Evolutionary conservation across 2,329 filamentous ascomycete genomes (phyloP), one percentile per base, ranked within the genome.

Genomic region (Ophiostoma piceae): DNA sequence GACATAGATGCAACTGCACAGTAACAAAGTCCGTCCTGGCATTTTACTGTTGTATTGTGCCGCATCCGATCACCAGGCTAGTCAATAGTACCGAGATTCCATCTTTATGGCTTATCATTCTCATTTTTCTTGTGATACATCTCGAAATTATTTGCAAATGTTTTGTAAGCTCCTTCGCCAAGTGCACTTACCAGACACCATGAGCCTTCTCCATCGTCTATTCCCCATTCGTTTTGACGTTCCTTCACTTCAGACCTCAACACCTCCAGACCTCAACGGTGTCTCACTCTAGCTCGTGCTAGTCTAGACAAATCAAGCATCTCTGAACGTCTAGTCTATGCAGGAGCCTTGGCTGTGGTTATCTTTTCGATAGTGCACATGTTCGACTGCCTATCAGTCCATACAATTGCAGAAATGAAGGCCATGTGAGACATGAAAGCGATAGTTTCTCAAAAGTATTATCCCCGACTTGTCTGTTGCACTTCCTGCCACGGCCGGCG

Each of bases 271-370:
- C 43, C 43, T 47, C 22, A 57, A 57, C 51, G 51, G 51, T 26
- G 51, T 57, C n/a, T 26, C 51, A 57, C 51, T 57, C 22, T 57
- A 57, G 51, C 51, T 29, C 22, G 51, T 57, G 22, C 51, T 57
- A 57, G 51, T 57, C 11, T 26, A 57, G 51, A 9, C 22, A 57
- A 57, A 26, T 26, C 51, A 57, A 57, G n/a, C 51, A 57, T 57
- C n/a, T 47, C 43, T 47, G 43, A 6, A 47, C 19, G 43, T 41
- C 37, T 47, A 41, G 35, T 67, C 29, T 4, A 47, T 47, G 43
- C 19, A 47, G 19, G 43, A 47, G 51, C n/a, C 51, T 57, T 57
- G 51, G 51, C 51, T 16, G 51, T 22, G 51, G 22, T 57, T 57
- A 57, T 57, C 22, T 26, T 57, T 57, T 57, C 51, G 12, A 57